These are phyloP conservation scores for Chloris gayana DNA, from an alignment of 176 grass and related monocot genomes.

Conservation along the genomic window DNA sequence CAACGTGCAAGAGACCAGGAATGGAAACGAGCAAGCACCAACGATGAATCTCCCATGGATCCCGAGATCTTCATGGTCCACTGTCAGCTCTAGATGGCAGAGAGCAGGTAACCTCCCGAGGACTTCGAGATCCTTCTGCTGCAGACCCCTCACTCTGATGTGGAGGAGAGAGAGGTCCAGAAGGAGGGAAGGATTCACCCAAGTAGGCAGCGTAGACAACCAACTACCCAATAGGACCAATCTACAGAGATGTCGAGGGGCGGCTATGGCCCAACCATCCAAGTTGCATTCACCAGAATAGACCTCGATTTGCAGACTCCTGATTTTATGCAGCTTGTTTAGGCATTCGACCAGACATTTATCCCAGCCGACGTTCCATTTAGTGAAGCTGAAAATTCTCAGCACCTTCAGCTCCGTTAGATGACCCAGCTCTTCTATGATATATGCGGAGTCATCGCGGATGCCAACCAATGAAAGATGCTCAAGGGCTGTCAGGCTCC, in stretches of 20 bases:
- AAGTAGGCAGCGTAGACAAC: neutral
- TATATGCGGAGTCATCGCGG: no score
- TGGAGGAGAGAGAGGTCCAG: neutral
- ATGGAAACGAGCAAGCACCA: neutral
- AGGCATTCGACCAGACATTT: neutral
- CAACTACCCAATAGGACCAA: fast-evolving
- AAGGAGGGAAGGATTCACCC: neutral
- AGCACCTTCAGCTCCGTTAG: neutral
- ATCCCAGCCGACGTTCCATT: fast-evolving
- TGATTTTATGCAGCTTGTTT: neutral
- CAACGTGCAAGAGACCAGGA: neutral
- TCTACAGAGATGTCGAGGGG: neutral
- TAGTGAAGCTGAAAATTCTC: fast-evolving
- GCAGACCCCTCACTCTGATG: neutral
- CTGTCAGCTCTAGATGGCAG: neutral
- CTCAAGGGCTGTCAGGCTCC: neutral
- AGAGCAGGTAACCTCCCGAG: neutral
- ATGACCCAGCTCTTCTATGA: neutral
- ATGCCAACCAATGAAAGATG: neutral
- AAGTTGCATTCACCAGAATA: no score
- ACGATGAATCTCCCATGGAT: neutral
- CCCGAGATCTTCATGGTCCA: neutral
- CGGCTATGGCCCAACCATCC: neutral
- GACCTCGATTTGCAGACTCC: no score
- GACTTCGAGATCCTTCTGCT: neutral